These are phyloP conservation scores for Tinospora cordifolia DNA, from an alignment of 164 flowering plant species.

Conservation along the genomic window DNA sequence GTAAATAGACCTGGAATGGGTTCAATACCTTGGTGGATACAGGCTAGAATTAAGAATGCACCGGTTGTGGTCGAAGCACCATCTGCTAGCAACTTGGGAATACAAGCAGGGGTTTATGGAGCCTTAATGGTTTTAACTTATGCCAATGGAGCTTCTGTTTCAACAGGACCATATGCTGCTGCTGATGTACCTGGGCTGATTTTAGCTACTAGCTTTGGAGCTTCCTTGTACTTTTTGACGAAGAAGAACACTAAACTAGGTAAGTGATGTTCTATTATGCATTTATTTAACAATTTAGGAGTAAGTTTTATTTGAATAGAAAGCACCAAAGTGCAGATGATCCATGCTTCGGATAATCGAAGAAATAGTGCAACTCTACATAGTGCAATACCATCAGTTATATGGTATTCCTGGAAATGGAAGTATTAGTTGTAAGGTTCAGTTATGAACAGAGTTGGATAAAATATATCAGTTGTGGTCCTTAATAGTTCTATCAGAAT, in stretches of 20 bases:
- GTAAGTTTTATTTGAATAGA: too few relatives aligned
- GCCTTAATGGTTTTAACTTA: constrained; percentile 70
- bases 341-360: too few relatives aligned
- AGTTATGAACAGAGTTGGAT: too few relatives aligned
- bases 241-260: constrained; percentile 73
- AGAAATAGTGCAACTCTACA: too few relatives aligned
- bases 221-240: constrained; percentile 83
- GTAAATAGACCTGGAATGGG: constrained; percentile 33
- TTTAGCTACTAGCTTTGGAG: constrained; percentile 84
- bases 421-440: too few relatives aligned
- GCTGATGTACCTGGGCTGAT: constrained; percentile 90
- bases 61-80: constrained; percentile 67
- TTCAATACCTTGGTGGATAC: constrained; percentile 76
- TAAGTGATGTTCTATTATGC: constrained; percentile 17
- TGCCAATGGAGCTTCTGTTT: constrained; percentile 57
- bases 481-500: too few relatives aligned
- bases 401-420: too few relatives aligned
- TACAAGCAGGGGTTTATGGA: constrained; percentile 88
- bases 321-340: too few relatives aligned
- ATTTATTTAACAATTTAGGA: not conserved
- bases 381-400: too few relatives aligned
- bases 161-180: constrained; percentile 42
- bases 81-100: constrained; percentile 46
- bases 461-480: too few relatives aligned
- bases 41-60: constrained; percentile 42